These are phyloP conservation scores for Claviceps capensis DNA, from an alignment of 2,329 filamentous ascomycete genomes.

Conservation along the genomic window DNA sequence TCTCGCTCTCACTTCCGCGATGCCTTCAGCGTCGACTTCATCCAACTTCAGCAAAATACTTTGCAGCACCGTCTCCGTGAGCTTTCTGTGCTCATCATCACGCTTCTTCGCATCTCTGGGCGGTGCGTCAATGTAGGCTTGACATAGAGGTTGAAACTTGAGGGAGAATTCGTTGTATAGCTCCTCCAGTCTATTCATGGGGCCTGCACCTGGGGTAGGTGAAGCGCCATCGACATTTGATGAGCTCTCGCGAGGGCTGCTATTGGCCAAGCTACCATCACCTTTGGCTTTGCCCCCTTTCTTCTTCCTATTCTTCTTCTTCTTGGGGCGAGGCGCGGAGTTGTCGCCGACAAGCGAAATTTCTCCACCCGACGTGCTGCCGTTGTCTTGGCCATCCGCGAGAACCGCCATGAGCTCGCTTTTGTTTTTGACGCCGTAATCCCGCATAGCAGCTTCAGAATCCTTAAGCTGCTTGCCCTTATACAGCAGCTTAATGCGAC, in stretches of 20 bases:
- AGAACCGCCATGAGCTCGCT: slow-evolving; percentile 41
- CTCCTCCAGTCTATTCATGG: slow-evolving; percentile 47
- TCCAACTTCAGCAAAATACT: slow-evolving; percentile 68
- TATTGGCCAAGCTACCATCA: slow-evolving; percentile 28
- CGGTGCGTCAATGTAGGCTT: slow-evolving; percentile 46
- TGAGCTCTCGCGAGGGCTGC: slow-evolving; percentile 28
- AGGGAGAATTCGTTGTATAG: slow-evolving; percentile 50
- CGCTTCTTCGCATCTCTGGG: slow-evolving; percentile 54
- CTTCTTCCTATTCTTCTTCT: slow-evolving; percentile 30
- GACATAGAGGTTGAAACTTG: slow-evolving; percentile 51
- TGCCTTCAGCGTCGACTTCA: slow-evolving; percentile 59
- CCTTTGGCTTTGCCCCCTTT: slow-evolving; percentile 23
- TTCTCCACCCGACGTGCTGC: slow-evolving; percentile 27
- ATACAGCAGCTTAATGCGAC: slow-evolving; percentile 54
- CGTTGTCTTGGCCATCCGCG: slow-evolving; percentile 24
- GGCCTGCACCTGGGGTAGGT: slow-evolving; percentile 20
- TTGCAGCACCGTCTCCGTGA: slow-evolving; percentile 64
- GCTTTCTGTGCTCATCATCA: slow-evolving; percentile 58
- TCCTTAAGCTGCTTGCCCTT: slow-evolving; percentile 61
- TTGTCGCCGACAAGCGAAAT: slow-evolving; percentile 26
- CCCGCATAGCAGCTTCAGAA: slow-evolving; percentile 39
- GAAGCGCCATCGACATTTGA: slow-evolving; percentile 21
- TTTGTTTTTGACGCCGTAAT: slow-evolving; percentile 48
- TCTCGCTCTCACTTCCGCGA: slow-evolving; percentile 46
- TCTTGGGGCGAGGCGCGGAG: slow-evolving; percentile 24